Evolutionary conservation across 805 yeast species (phyloP).

Genomic region (Hanseniaspora singularis): DNA sequence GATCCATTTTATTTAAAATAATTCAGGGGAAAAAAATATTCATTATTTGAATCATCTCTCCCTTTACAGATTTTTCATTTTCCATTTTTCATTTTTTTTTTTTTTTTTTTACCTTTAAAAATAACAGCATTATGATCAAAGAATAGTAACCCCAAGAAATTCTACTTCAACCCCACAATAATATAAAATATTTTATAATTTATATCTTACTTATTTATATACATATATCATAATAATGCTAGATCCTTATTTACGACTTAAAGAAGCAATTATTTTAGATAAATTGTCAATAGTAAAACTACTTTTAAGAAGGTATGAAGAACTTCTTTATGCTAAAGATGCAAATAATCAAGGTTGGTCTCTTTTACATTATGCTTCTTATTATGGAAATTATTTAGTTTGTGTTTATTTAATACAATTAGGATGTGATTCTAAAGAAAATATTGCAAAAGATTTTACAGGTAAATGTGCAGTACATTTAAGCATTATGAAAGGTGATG

Average conservation of each 20-base stretch:
- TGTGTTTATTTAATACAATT: slow-evolving; percentile 46
- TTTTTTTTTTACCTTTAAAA: no score
- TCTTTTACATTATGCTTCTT: slow-evolving; percentile 70
- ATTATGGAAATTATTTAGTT: slow-evolving; percentile 54
- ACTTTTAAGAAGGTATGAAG: slow-evolving; percentile 55
- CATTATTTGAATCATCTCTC: no score
- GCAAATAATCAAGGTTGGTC: slow-evolving; percentile 66
- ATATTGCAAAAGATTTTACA: slow-evolving; percentile 41
- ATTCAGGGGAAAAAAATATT: no score
- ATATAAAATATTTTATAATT: no score
- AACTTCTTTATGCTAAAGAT: slow-evolving; percentile 55
- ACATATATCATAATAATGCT: slow-evolving; percentile 35
- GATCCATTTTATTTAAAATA: no score
- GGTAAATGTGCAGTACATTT: slow-evolving; percentile 59
- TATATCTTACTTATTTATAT: no score
- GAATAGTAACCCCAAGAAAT: no score
- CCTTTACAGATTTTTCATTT: no score
- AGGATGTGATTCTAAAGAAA: slow-evolving; percentile 42
- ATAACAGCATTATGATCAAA: no score
- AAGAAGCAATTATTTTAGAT: slow-evolving; percentile 54
- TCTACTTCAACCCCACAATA: no score
- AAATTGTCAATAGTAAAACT: slow-evolving; percentile 52
- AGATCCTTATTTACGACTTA: slow-evolving; percentile 54
- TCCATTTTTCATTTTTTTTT: no score
- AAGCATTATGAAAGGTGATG: slow-evolving; percentile 51